phyloP scores from a whole-genome alignment of 371 early-diverging fungal genomes.

The Apophysomyces trapeziformis region DNA sequence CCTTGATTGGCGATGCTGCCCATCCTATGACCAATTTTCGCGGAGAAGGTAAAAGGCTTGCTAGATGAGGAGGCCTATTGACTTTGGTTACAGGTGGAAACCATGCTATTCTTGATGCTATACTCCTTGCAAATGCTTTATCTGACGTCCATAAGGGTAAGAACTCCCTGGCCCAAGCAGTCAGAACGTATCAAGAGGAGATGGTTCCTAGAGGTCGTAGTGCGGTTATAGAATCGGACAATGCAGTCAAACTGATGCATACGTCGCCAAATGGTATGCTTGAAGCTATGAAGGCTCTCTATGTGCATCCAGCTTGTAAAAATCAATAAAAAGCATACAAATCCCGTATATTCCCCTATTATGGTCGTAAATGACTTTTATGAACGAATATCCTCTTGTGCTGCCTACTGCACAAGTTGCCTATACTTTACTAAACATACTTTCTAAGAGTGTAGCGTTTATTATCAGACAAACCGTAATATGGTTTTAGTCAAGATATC shows the following conservation, averaged over 20 bases:
- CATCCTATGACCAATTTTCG: slow-evolving; percentile 30
- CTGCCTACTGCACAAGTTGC: too few species aligned
- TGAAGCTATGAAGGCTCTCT: slow-evolving; percentile 4
- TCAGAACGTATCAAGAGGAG: slow-evolving; percentile 13
- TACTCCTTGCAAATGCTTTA: slow-evolving; percentile 10
- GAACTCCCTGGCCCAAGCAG: slow-evolving; percentile 6
- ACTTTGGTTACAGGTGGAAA: slow-evolving; percentile 15
- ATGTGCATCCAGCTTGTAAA: neutral
- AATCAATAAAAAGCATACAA: neutral
- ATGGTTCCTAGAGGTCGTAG: slow-evolving; percentile 16
- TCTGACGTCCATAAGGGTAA: neutral
- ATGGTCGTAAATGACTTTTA: too few species aligned
- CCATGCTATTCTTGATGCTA: slow-evolving; percentile 24
- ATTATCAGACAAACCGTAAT: too few species aligned
- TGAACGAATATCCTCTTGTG: too few species aligned
- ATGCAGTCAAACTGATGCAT: slow-evolving; percentile 8
- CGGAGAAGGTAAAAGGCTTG: slow-evolving; percentile 27
- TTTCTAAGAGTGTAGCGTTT: too few species aligned
- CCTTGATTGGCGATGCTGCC: slow-evolving; percentile 31
- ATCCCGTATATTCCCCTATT: too few species aligned
- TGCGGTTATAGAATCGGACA: slow-evolving; percentile 17
- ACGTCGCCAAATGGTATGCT: neutral
- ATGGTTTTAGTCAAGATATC: too few species aligned
- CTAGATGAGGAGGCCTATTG: neutral
- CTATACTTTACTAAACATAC: too few species aligned